phyloP scores from a whole-genome alignment of 1,284 basidiomycete genomes.

The Pyrrhoderma noxium region DNA sequence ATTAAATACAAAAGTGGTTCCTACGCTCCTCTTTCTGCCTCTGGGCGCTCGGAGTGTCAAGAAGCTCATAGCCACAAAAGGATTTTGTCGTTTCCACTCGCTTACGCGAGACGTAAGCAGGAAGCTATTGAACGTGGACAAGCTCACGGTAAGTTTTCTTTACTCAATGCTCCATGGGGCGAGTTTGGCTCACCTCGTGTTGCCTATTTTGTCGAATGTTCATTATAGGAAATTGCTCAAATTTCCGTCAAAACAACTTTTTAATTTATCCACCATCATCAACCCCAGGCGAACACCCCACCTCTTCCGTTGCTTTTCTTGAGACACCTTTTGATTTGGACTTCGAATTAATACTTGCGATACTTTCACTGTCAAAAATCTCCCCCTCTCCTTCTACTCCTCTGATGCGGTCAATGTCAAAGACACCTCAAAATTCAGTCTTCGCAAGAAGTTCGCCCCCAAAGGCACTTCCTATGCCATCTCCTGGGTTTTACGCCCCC shows the following conservation, averaged over 20 bases:
- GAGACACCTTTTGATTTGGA: background rate
- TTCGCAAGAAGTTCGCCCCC: slow-evolving; percentile 5
- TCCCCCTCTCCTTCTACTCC: too few relatives aligned
- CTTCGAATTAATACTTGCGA: background rate
- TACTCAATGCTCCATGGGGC: slow-evolving; percentile 7
- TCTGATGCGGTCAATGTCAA: slow-evolving; percentile 1
- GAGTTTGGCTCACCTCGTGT: slow-evolving; percentile 9
- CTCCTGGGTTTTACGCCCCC: background rate
- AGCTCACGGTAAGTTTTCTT: slow-evolving; percentile 13
- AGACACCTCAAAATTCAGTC: slow-evolving; percentile 8
- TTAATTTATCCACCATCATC: background rate
- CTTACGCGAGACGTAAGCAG: slow-evolving; percentile 10
- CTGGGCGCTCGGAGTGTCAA: background rate
- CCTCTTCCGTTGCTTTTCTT: background rate
- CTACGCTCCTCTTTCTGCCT: slow-evolving; percentile 2
- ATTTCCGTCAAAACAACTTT: background rate
- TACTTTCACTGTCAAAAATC: background rate
- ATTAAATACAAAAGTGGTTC: background rate
- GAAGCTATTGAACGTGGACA: background rate
- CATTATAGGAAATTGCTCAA: background rate
- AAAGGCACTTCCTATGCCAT: slow-evolving; percentile 5
- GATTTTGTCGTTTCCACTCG: background rate
- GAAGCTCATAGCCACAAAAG: background rate
- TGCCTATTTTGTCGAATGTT: background rate
- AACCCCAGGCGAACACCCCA: background rate